Evolutionary conservation across 768 basidiomycete genomes (phyloP), one percentile per base, ranked within the genome.

Genomic region (Tylopilus balloui): DNA sequence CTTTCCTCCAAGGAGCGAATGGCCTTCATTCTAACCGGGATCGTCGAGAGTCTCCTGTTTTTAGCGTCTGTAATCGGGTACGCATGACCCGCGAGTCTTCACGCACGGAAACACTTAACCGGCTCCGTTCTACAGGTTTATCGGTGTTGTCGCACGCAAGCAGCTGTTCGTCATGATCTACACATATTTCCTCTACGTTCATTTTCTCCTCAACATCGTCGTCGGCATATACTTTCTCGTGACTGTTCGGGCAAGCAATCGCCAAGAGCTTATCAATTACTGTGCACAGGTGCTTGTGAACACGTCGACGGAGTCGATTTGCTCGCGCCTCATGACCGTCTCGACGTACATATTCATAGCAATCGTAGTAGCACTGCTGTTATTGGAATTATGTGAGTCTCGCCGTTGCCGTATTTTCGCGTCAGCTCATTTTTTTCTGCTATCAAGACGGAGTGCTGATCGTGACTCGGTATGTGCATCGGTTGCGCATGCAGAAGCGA

Each of bases 121-220:
- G 31, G 23, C 37, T 11, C 34, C 12, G 45, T 51, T 32, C 27
- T 35, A 36, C 58, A 86, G 84, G 17, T 76, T 86, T 45, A 72
- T 82, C 27, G 84, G 84, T n/a, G 75, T 74, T 1, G 70, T 84
- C 46, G 77, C 79, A 34, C 77, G 78, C 59, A 84, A 84, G 58
- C 81, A 80, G 65, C 58, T 70, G 2, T 81, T 86, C 57, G 72
- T 81, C 42, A 74, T 73, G 58, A 71, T 73, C 41, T 83, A 83
- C 57, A 68, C 77, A 10, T 77, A 78, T 61, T 76, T 78, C 62
- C 67, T 81, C 60, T 79, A 80, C 68, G 53, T 74, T 54, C 79
- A 84, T 66, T 75, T 83, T 60, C 34, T 78, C 55, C 50, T 81
- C 71, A 81, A 80, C 60, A 49, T 82, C 61, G 71, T 66, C 24